A percentile compares a stretch with the other conserved stretches of the same genome.
phyloP scores from a whole-genome alignment of 1,284 basidiomycete species.

The Ceratobasidium sp. region DNA sequence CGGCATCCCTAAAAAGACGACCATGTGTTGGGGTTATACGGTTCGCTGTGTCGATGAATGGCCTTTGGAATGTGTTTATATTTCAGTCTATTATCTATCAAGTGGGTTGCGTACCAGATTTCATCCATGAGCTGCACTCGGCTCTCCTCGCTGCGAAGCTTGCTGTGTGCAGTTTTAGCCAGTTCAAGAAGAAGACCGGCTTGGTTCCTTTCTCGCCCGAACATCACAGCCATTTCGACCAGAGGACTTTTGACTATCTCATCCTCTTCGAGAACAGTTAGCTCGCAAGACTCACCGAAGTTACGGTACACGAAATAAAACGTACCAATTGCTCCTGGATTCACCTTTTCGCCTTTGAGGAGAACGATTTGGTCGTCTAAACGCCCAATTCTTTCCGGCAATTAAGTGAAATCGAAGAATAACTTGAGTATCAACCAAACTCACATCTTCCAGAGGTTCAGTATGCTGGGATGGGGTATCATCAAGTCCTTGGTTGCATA shows the following conservation, averaged over 20 bases:
- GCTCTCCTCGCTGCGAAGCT: conserved; percentile 52
- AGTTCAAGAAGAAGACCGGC: conserved; percentile 60
- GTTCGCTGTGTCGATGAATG: conserved; percentile 59
- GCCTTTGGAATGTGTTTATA: conserved; percentile 48
- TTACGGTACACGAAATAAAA: too few relatives aligned
- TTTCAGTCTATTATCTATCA: conserved; percentile 32
- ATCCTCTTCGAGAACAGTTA: conserved; percentile 31
- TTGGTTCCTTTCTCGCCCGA: conserved; percentile 60
- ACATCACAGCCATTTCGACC: conserved; percentile 54
- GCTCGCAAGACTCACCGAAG: too few relatives aligned
- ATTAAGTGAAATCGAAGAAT: too few relatives aligned
- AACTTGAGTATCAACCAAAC: neutral
- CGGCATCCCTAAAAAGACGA: conserved; percentile 56
- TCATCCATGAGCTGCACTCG: conserved; percentile 53
- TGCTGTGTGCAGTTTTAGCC: conserved; percentile 50
- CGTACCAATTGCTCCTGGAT: conserved; percentile 58
- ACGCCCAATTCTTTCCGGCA: conserved; percentile 28
- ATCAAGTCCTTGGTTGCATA: conserved; percentile 42
- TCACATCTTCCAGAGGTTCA: conserved; percentile 33
- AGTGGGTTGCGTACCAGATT: conserved; percentile 53
- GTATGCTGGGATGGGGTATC: conserved; percentile 37
- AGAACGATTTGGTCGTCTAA: conserved; percentile 45
- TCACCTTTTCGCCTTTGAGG: conserved; percentile 51
- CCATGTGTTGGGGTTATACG: conserved; percentile 55
- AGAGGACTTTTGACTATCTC: conserved; percentile 54